These are phyloP conservation scores for Moesziomyces globuligerus DNA, from an alignment of 1,284 basidiomycete species.

Conservation along the genomic window DNA sequence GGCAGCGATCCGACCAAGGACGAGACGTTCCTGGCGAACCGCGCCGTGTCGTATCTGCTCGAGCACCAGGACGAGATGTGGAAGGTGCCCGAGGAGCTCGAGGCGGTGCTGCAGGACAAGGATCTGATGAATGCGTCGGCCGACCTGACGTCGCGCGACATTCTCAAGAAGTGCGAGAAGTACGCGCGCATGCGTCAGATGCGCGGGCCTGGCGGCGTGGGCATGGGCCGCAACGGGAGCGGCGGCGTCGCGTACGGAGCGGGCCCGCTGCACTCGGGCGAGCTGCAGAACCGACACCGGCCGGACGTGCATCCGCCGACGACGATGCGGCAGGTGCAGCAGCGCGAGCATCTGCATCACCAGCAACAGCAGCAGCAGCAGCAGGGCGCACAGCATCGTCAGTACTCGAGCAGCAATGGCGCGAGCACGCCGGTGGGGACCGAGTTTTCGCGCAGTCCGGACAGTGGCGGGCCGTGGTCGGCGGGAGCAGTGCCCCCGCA, in stretches of 20 bases:
- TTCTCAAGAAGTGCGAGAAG: conserved; percentile 63
- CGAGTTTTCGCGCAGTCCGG: conserved; percentile 39
- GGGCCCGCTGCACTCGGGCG: conserved; percentile 34
- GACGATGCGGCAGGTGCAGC: conserved; percentile 54
- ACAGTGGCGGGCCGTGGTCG: conserved; percentile 29
- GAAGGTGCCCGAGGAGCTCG: conserved; percentile 62
- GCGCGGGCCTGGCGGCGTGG: conserved; percentile 19
- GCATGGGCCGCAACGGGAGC: conserved; percentile 32
- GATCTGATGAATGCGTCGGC: conserved; percentile 58
- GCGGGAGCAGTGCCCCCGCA: conserved; percentile 18
- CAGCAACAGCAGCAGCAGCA: conserved; percentile 28
- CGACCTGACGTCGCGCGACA: conserved; percentile 60
- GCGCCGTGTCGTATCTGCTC: conserved; percentile 73
- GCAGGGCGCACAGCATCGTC: conserved; percentile 9
- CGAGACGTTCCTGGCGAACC: conserved; percentile 91
- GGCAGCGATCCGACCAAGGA: conserved; percentile 87
- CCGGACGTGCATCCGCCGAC: conserved; percentile 53
- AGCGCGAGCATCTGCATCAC: conserved; percentile 19
- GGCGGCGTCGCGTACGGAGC: conserved; percentile 7
- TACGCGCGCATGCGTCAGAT: conserved; percentile 48
- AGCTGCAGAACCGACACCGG: conserved; percentile 48
- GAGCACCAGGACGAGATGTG: conserved; percentile 91
- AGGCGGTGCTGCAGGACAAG: conserved; percentile 60
- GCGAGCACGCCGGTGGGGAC: conserved; percentile 12
- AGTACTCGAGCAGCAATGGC: conserved; percentile 17